Evolutionary conservation across 441 rosid species (phyloP), one percentile per base, ranked within the genome.

Genomic region (Populus hybrid): DNA sequence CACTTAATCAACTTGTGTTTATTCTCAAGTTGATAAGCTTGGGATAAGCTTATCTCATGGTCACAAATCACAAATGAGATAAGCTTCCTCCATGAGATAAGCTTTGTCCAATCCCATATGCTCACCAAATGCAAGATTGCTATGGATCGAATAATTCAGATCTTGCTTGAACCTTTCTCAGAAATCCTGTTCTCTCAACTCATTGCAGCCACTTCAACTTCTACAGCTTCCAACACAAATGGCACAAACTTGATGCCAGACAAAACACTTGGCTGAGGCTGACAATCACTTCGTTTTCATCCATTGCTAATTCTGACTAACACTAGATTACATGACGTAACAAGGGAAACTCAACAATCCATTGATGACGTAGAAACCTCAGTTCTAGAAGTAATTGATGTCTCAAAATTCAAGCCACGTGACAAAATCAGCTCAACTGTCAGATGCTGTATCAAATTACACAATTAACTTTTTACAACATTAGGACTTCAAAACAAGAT

Each of bases 371-470:
- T 26, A 26, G 35, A 1, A 18, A 53, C 8, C 8, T 34, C 34
- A 21, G 20, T 50, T 50, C 30, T n/a, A 67, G 1, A 67, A 36
- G 50, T 8, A 32, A 28, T 1, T 28, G 10, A 50, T 79, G 65
- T 24, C 38, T 69, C 75, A 71, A 79, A 79, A 80, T 32, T 74
- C 74, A 81, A 80, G 79, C 75, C 74, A 21, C 32, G 50, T 6
- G 36, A 36, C 36, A 35, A 21, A n/a, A 69, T 53, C 75, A 38
- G 26, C 79, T 75, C 74, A 77, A 18, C 69, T 20, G 34, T 32
- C 69, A 35, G 35, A 72, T 53, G 32, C 46, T 12, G 67, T 53
- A 59, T 14, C 42, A 2, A 67, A 28, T n/a, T 42, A 53, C 61
- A 53, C n/a, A 53, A 12, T 42, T 10, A 30, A 46, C 73, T 67